Evolutionary conservation across 106 monocot species (phyloP).

Genomic region (Allium fistulosum): DNA sequence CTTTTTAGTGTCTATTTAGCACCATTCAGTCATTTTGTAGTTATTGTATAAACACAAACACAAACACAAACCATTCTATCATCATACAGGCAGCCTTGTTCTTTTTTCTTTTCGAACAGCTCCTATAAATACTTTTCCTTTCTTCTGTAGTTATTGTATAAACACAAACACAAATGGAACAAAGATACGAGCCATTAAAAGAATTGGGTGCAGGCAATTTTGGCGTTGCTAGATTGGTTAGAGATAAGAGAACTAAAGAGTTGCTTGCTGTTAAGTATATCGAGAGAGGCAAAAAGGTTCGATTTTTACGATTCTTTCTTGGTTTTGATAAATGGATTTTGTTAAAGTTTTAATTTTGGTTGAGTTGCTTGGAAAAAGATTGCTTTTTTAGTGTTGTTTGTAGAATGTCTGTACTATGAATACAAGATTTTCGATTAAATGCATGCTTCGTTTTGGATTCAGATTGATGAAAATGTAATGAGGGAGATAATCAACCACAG

Average conservation of each 20-base stretch:
- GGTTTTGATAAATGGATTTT: neutral
- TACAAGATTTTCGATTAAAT: too few species aligned
- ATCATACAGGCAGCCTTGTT: too few species aligned
- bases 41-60: too few species aligned
- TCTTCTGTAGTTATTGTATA: neutral
- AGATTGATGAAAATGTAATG: conserved; percentile 28
- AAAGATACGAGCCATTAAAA: conserved; percentile 30
- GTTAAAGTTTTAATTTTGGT: neutral
- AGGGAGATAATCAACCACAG: conserved; percentile 28
- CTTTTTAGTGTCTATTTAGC: too few species aligned
- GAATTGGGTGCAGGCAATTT: conserved; percentile 37
- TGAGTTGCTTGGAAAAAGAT: neutral
- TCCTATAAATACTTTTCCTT: too few species aligned
- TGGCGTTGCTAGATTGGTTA: conserved; percentile 39
- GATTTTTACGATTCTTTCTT: neutral
- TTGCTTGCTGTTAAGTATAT: conserved; percentile 37
- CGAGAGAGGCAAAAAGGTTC: conserved; percentile 38
- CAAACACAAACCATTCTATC: too few species aligned
- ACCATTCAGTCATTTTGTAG: too few species aligned
- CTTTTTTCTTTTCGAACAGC: too few species aligned
- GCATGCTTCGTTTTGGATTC: neutral
- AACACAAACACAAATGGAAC: conserved; percentile 10
- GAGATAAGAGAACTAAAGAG: conserved; percentile 29
- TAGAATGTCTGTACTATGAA: too few species aligned
- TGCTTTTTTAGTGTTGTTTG: too few species aligned